These are phyloP conservation scores for Suhomyces panamericanus DNA, from an alignment of 1,139 yeast genomes.

Conservation along the genomic window DNA sequence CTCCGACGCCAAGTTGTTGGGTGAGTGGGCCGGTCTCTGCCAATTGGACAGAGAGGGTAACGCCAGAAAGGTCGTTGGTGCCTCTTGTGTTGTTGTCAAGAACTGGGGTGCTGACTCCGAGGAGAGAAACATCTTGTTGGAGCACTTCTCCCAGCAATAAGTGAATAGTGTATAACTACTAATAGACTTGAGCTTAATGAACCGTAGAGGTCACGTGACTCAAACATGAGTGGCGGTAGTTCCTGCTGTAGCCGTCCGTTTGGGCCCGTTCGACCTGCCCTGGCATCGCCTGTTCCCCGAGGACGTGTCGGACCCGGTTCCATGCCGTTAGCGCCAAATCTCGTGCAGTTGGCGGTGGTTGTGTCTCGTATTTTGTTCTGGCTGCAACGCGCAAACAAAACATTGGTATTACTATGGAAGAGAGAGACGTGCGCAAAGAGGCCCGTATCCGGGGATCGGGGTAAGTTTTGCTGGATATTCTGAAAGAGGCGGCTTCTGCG, in stretches of 20 bases:
- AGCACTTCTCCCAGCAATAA: slow-evolving; percentile 92
- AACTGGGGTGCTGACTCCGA: slow-evolving; percentile 99
- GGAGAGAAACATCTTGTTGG: slow-evolving; percentile 95
- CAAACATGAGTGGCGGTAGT: neutral
- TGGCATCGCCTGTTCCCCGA: too few species aligned
- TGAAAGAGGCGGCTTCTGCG: too few species aligned
- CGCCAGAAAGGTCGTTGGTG: slow-evolving; percentile 99
- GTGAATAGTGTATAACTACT: slow-evolving; percentile 21
- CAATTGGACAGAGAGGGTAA: slow-evolving; percentile 99
- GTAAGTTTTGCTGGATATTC: slow-evolving; percentile 29
- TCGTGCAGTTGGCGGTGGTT: neutral
- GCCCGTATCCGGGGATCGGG: slow-evolving; percentile 44
- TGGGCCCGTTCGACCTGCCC: too few species aligned
- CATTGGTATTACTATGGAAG: slow-evolving; percentile 4
- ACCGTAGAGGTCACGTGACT: neutral
- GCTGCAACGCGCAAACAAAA: slow-evolving; percentile 8
- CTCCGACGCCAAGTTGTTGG: slow-evolving; percentile 98
- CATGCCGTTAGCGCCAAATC: too few species aligned
- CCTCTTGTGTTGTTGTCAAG: slow-evolving; percentile 98
- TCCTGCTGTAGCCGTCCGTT: too few species aligned
- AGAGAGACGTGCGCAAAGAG: slow-evolving; percentile 14
- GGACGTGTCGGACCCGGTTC: too few species aligned
- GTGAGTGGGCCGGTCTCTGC: slow-evolving; percentile 99
- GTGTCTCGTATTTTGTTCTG: neutral
- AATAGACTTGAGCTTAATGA: slow-evolving; percentile 8